Conservation (phyloP, 2,329 filamentous ascomycete species). For the Microsporum canis region DNA sequence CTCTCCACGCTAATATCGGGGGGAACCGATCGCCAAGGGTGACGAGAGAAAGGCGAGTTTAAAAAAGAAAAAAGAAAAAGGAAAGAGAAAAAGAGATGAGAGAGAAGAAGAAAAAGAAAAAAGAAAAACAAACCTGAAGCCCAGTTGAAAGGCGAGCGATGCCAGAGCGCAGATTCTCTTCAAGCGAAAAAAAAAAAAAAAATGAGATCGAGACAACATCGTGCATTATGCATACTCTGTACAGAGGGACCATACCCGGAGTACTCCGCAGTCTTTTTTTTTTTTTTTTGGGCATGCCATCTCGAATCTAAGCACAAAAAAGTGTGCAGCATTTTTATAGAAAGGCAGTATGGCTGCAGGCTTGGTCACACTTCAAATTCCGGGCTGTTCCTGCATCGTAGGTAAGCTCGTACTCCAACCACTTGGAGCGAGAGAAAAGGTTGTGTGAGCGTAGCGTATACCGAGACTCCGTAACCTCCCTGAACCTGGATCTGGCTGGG, state of each 20-base stretch:
- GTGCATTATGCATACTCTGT: not conserved
- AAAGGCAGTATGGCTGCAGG: not conserved
- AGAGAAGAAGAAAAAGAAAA: conserved; percentile 16
- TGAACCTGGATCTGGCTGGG: conserved; percentile 1
- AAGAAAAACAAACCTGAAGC: conserved; percentile 11
- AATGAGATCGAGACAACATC: not conserved
- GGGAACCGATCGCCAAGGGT: conserved; percentile 7
- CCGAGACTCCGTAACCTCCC: not conserved
- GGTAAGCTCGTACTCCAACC: not conserved
- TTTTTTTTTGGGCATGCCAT: not conserved
- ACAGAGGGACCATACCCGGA: not conserved
- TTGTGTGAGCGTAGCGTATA: not conserved
- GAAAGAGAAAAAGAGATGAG: not conserved
- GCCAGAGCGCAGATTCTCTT: not conserved
- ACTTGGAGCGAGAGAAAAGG: not conserved
- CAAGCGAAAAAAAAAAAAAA: not conserved
- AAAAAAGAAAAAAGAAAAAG: not conserved
- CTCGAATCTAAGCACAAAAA: not conserved
- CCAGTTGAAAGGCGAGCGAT: not conserved
- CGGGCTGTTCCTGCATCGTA: conserved; percentile 1
- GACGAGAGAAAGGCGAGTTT: not conserved
- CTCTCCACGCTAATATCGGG: conserved; percentile 4
- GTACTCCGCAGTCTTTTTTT: not conserved
- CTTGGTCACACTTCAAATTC: not conserved
- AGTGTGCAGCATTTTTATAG: not conserved